Base-by-base conservation (phyloP, 495 filamentous ascomycete species). In the Aspergillus saccharolyticus region DNA sequence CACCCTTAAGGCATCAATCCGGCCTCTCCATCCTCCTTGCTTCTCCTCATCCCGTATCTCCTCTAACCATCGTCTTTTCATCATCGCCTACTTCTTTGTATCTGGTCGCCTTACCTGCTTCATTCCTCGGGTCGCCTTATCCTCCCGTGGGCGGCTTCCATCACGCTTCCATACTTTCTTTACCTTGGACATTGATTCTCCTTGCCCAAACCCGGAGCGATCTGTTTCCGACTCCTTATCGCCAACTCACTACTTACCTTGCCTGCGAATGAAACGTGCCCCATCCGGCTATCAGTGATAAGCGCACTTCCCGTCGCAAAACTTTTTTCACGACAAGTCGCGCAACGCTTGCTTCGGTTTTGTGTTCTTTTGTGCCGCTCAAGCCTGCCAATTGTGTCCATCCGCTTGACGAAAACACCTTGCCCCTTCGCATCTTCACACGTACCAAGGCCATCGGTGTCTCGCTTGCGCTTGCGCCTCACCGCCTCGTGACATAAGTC, bases 1-100 rank as follows among this genome's bases (percentile, higher is more conserved):
- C 57, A 64, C 65, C 62, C 60, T 63, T 68, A 66, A 68, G 66
- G 66, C 66, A 71, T 71, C 68, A 72, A 64, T 49, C 33, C 18
- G 46, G 51, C 51, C 61, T 52, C 59, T 55, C 54, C 55, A 58
- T 45, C 63, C 57, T 65, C 65, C 67, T 68, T 64, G 59, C 63
- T 62, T 61, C 61, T 64, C 52, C 17, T 52, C 53, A 60, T 63
- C 55, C 52, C 52, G 58, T 49, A 39, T 50, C 45, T 19, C 25
- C 45, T 60, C 33, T 15, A 15, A 8, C 33, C 10, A 39, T 6
- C 33, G 2, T 39, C 33, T 39, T 4, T 30, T 39, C 33, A 39
- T 39, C 33, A 12, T 39, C 33, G 33, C 33, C 12, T n/a, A n/a
- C 33, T 39, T 39, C 10, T 2, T 2, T 39, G 10, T 39, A 39